These are phyloP conservation scores for Phytomonas francai DNA, from an alignment of 208 protist species.

Conservation along the genomic window DNA sequence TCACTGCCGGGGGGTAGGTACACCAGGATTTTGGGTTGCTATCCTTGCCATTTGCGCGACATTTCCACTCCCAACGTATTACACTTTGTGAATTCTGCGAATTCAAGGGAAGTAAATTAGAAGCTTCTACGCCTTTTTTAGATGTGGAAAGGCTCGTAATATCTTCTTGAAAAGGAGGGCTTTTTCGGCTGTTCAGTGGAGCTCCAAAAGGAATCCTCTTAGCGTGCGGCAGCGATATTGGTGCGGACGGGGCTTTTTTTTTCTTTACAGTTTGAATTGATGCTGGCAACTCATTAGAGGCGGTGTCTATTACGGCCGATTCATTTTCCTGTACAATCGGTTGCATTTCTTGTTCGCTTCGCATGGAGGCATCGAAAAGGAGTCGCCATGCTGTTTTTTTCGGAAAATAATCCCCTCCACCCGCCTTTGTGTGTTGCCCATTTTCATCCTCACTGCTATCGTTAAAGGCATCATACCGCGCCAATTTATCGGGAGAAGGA, in stretches of 20 bases:
- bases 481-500: conserved; percentile 7
- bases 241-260: too few species aligned
- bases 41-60: conserved; percentile 22
- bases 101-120: neutral
- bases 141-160: neutral
- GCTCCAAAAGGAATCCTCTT: conserved; percentile 12
- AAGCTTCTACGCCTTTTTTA: neutral
- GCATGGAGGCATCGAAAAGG: too few species aligned
- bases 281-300: too few species aligned
- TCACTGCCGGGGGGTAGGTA: conserved; percentile 35
- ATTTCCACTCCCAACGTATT: conserved; percentile 58
- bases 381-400: neutral
- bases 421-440: conserved; percentile 7
- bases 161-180: neutral
- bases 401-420: neutral
- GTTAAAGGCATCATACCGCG: too few species aligned
- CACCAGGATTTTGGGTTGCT: conserved; percentile 34
- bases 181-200: neutral
- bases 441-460: conserved; percentile 10
- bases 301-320: too few species aligned
- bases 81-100: conserved; percentile 3
- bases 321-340: too few species aligned
- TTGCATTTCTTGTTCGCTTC: too few species aligned
- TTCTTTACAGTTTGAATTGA: too few species aligned
- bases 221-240: neutral